Evolutionary conservation across 208 protist species (phyloP).

Genomic region (Crithidia bombi): DNA sequence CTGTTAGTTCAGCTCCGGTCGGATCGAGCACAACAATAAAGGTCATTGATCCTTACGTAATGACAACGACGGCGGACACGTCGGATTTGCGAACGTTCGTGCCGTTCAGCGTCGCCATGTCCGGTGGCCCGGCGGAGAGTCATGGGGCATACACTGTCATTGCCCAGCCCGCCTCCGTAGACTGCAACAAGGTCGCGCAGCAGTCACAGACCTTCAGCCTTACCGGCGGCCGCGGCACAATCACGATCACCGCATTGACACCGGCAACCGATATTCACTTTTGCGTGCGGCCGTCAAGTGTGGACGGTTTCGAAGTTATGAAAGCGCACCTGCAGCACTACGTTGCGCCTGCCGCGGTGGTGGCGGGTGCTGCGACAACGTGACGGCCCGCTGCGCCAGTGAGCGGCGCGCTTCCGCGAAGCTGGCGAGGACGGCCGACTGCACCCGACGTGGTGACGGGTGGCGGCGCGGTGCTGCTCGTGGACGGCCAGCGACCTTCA

Average conservation of each 20-base stretch:
- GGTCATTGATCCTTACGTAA: constrained; percentile 43
- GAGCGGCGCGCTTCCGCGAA: constrained; percentile 34
- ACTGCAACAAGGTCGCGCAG: constrained; percentile 30
- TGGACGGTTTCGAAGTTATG: constrained; percentile 38
- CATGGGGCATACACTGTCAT: constrained; percentile 9
- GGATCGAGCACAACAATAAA: constrained; percentile 40
- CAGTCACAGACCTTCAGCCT: constrained; percentile 41
- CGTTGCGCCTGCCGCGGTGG: constrained; percentile 59
- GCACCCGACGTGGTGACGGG: constrained; percentile 40
- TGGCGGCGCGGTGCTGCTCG: constrained; percentile 23
- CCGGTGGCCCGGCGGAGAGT: constrained; percentile 27
- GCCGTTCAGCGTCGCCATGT: constrained; percentile 36
- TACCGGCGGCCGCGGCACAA: constrained; percentile 4
- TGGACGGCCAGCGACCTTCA: constrained; percentile 37
- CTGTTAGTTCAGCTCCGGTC: constrained; percentile 16
- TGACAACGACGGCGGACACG: constrained; percentile 32
- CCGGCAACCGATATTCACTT: constrained; percentile 30
- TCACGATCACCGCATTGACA: constrained; percentile 35
- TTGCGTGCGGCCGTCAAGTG: constrained; percentile 27
- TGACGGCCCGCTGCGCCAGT: constrained; percentile 37
- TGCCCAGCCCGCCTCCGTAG: constrained; percentile 18
- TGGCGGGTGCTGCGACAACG: constrained; percentile 41
- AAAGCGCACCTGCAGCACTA: constrained; percentile 43
- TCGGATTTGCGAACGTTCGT: constrained; percentile 41
- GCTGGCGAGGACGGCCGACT: constrained; percentile 39